Evolutionary conservation across 2,329 filamentous ascomycete species (phyloP).

Genomic region (Neonectria punicea): DNA sequence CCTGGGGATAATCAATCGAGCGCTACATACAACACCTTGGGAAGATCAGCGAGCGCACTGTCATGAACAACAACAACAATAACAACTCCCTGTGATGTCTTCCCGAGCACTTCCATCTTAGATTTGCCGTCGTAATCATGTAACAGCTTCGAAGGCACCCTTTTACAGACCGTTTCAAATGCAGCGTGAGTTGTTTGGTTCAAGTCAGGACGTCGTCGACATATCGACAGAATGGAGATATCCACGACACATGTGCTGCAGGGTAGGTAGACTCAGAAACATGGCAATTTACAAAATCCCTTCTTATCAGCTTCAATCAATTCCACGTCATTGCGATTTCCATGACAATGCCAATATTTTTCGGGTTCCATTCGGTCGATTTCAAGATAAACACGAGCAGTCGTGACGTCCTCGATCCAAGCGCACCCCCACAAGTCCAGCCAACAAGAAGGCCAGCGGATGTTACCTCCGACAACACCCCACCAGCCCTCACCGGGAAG

Average conservation of each 20-base stretch:
- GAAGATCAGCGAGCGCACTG: not conserved
- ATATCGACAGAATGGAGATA: too few relatives aligned
- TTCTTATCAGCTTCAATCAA: not conserved
- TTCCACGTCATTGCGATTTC: not conserved
- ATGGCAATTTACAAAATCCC: not conserved
- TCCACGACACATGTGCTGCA: not conserved
- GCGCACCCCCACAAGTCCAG: not conserved
- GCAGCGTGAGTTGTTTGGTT: not conserved
- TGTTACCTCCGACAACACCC: not conserved
- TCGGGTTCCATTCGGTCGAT: not conserved
- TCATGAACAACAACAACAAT: not conserved
- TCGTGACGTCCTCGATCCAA: not conserved
- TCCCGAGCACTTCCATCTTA: not conserved
- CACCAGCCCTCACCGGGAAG: not conserved
- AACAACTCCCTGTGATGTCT: not conserved
- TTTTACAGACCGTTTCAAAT: not conserved
- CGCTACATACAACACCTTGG: not conserved
- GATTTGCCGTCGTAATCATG: too few relatives aligned
- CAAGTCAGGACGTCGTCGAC: not conserved
- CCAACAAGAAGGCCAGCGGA: not conserved
- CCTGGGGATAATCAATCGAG: not conserved
- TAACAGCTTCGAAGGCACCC: not conserved
- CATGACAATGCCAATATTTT: not conserved
- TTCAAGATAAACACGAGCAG: not conserved
- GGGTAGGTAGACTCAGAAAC: not conserved